Percentiles rank a stretch among this genome's conserved stretches.
Evolutionary conservation across 176 grass and related monocot genomes (phyloP).

Genomic region (Echinochloa phyllopogon): DNA sequence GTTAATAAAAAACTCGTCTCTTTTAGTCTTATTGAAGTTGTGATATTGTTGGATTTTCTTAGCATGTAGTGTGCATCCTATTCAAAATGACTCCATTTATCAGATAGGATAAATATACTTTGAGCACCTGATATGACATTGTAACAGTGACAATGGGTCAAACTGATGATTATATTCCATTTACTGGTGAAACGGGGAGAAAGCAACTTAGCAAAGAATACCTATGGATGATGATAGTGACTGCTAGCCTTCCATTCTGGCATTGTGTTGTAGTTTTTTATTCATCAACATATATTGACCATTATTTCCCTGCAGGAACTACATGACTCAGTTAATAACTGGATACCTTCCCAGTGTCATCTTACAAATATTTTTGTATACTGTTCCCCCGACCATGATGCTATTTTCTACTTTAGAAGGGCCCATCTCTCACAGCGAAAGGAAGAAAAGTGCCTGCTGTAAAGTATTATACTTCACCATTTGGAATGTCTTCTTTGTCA

Average conservation of each 20-base stretch:
- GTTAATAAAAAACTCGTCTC: not conserved
- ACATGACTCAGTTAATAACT: slow-evolving; percentile 77
- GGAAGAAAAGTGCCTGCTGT: slow-evolving; percentile 88
- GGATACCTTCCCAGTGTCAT: slow-evolving; percentile 97
- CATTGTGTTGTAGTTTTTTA: slow-evolving; percentile 24
- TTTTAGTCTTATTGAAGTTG: slow-evolving; percentile 2
- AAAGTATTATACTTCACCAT: slow-evolving; percentile 91
- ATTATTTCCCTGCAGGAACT: slow-evolving; percentile 56
- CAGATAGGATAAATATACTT: slow-evolving; percentile 4
- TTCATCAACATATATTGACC: slow-evolving; percentile 36
- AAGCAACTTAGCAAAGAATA: slow-evolving; percentile 18
- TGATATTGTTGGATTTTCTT: not conserved
- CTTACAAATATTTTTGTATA: slow-evolving; percentile 75
- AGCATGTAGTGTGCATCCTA: slow-evolving; percentile 15
- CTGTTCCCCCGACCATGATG: slow-evolving; percentile 85
- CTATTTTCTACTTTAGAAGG: slow-evolving; percentile 84
- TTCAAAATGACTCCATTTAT: slow-evolving; percentile 11
- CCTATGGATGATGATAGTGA: not conserved
- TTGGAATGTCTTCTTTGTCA: slow-evolving; percentile 96
- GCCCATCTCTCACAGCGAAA: slow-evolving; percentile 81
- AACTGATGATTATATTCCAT: slow-evolving; percentile 7
- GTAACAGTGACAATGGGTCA: not conserved
- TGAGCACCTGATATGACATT: slow-evolving; percentile 18
- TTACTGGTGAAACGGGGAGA: slow-evolving; percentile 24
- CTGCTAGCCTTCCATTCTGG: not conserved